phyloP scores from a whole-genome alignment of 768 basidiomycete species.

The Harrya chromipes region DNA sequence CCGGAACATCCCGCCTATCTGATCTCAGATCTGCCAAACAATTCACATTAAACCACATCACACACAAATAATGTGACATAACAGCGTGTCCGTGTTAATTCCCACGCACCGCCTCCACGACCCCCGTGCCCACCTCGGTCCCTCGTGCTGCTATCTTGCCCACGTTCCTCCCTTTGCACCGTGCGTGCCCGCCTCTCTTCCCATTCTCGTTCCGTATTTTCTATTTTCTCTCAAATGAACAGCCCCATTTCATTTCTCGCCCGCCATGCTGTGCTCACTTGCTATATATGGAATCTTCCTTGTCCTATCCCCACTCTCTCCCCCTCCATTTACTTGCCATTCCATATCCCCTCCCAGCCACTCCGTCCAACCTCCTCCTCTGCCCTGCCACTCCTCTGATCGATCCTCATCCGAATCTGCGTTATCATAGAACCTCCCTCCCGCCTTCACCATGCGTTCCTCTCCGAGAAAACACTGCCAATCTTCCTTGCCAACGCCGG shows the following conservation, averaged over 20 bases:
- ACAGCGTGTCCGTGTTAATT: constrained; percentile 31
- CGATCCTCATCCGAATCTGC: not conserved
- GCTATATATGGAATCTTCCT: no score
- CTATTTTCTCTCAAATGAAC: no score
- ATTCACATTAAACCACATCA: constrained; percentile 11
- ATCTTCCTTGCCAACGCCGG: constrained; percentile 14
- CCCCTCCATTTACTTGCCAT: no score
- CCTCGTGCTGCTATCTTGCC: no score
- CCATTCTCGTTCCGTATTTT: no score
- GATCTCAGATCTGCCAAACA: constrained; percentile 27
- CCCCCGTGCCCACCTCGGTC: constrained; percentile 8
- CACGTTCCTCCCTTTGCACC: not conserved
- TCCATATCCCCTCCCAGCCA: not conserved
- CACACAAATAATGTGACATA: constrained; percentile 27
- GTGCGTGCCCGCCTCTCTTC: not conserved
- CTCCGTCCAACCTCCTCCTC: not conserved
- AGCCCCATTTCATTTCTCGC: no score
- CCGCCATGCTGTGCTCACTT: not conserved
- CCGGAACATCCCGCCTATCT: constrained; percentile 32
- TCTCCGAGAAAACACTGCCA: constrained; percentile 9
- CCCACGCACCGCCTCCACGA: constrained; percentile 31
- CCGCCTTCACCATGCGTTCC: not conserved
- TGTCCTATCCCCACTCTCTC: not conserved
- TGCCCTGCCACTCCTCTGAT: constrained; percentile 7
- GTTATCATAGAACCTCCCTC: not conserved